These are phyloP conservation scores for Lentinus tigrinus DNA, from an alignment of 768 basidiomycete genomes.

Conservation along the genomic window DNA sequence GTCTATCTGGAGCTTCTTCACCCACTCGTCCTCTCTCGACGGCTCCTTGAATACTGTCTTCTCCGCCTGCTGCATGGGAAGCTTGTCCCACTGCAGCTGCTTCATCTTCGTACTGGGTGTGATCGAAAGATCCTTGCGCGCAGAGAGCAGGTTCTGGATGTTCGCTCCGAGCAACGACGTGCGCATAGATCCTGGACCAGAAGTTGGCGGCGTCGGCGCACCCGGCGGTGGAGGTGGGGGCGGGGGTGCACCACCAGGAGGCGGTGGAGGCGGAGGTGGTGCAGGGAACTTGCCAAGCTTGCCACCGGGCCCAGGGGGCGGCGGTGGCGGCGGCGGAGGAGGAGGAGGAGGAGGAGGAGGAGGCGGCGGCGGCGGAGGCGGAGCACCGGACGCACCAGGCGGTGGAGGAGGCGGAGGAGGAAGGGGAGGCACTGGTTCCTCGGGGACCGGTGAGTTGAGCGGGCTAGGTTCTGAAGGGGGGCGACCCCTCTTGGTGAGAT, in stretches of 20 bases:
- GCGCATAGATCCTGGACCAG: constrained; percentile 49
- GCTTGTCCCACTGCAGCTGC: constrained; percentile 97
- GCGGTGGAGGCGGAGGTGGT: constrained; percentile 39
- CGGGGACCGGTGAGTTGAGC: constrained; percentile 33
- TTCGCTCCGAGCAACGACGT: constrained; percentile 61
- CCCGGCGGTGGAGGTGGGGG: constrained; percentile 39
- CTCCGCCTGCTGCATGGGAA: constrained; percentile 82
- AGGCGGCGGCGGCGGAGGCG: constrained; percentile 22
- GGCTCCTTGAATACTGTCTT: constrained; percentile 85
- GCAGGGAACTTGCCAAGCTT: constrained; percentile 21
- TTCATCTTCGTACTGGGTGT: constrained; percentile 93
- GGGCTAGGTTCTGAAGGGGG: constrained; percentile 38
- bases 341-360: constrained; percentile 29
- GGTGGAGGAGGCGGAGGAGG: constrained; percentile 24
- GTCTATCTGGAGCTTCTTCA: constrained; percentile 76
- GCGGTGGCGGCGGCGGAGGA: constrained; percentile 29
- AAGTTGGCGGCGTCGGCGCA: constrained; percentile 33
- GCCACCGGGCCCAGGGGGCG: constrained; percentile 31
- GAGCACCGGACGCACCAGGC: constrained; percentile 30
- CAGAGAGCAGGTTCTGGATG: constrained; percentile 52
- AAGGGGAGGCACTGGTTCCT: constrained; percentile 33
- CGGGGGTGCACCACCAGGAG: constrained; percentile 37
- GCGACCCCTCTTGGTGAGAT: constrained; percentile 51
- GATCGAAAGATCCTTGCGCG: constrained; percentile 82
- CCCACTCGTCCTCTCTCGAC: constrained; percentile 74